phyloP scores from a whole-genome alignment of 768 basidiomycete species.

The Tricholoma sp. region DNA sequence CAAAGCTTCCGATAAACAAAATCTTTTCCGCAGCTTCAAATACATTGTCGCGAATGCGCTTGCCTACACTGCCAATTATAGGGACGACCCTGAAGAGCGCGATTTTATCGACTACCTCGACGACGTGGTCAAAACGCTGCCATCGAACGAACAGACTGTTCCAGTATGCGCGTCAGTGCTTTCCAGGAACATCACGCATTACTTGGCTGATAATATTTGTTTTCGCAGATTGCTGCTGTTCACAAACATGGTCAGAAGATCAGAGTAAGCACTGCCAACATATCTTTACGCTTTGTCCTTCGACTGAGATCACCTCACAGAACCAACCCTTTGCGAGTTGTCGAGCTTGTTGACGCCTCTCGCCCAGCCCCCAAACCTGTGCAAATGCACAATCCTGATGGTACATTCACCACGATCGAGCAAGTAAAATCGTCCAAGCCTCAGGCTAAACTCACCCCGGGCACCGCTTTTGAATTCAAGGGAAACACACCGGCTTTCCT shows the following conservation, averaged over 20 bases:
- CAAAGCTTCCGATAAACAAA: neutral
- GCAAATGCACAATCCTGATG: neutral
- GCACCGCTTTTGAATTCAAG: neutral
- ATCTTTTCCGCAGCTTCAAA: neutral
- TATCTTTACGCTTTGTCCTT: neutral
- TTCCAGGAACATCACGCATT: neutral
- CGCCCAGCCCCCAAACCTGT: neutral
- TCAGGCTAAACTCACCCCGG: neutral
- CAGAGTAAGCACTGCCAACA: neutral
- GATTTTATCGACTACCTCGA: slow-evolving; percentile 5
- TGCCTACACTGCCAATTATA: neutral
- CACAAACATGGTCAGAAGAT: neutral
- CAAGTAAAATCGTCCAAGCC: neutral
- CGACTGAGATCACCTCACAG: neutral
- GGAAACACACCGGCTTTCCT: neutral
- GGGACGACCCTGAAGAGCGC: neutral
- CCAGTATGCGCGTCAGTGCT: slow-evolving; percentile 2
- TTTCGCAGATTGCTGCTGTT: neutral
- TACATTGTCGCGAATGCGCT: neutral
- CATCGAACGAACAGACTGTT: neutral
- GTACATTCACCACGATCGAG: slow-evolving; percentile 1
- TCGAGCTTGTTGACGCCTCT: neutral
- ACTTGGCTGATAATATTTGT: neutral
- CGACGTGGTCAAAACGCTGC: slow-evolving; percentile 2
- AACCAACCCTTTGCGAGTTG: neutral